phyloP scores from a whole-genome alignment of 2,329 filamentous ascomycete genomes.

The Penicillium sp. region DNA sequence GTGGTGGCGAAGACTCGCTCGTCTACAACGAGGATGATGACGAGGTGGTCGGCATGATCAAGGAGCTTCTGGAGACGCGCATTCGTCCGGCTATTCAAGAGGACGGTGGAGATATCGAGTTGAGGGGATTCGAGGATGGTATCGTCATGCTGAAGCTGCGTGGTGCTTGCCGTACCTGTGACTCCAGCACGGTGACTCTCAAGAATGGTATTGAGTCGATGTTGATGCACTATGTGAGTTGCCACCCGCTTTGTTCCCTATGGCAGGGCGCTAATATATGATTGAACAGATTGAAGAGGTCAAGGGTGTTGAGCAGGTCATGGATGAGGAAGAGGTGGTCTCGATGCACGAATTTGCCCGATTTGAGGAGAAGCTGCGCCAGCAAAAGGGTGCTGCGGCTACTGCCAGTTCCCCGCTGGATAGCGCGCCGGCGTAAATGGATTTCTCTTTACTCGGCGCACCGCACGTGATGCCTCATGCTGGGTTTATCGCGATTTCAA shows the following conservation, averaged over 20 bases:
- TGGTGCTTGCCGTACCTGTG: conserved; percentile 91
- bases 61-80: conserved; percentile 90
- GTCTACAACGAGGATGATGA: conserved; percentile 85
- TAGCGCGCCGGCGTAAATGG: conserved; percentile 34
- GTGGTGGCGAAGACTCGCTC: conserved; percentile 62
- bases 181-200: conserved; percentile 91
- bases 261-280: conserved; percentile 19
- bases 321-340: conserved; percentile 89
- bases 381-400: conserved; percentile 53
- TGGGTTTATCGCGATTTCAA: not conserved
- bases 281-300: conserved; percentile 80
- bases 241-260: not conserved
- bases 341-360: conserved; percentile 82
- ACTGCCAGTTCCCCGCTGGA: conserved; percentile 53
- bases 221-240: conserved; percentile 88
- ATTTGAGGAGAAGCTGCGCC: conserved; percentile 78
- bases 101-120: conserved; percentile 96
- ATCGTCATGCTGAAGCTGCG: conserved; percentile 81
- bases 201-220: conserved; percentile 98
- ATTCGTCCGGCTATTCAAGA: conserved; percentile 96
- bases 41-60: conserved; percentile 97
- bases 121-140: conserved; percentile 80
- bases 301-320: conserved; percentile 80
- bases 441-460: not conserved
- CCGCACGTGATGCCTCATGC: not conserved